phyloP scores from a whole-genome alignment of 2,329 filamentous ascomycete species.

The Mariannaea elegans region DNA sequence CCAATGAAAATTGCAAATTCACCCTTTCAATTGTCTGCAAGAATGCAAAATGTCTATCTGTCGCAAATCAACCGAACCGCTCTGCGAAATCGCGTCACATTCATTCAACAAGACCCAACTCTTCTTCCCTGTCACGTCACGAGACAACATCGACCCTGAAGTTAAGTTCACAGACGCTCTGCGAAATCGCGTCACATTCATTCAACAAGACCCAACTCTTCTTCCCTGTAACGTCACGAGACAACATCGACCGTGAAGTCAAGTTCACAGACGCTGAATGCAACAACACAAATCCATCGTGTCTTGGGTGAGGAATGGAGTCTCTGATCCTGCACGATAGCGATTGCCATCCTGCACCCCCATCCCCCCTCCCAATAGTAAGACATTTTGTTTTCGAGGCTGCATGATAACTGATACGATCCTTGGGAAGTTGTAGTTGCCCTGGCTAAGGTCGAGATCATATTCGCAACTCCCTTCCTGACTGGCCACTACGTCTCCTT shows the following conservation, averaged over 20 bases:
- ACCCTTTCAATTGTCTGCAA: too few relatives aligned
- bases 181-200: conserved; percentile 67
- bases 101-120: conserved; percentile 71
- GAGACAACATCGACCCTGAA: conserved; percentile 75
- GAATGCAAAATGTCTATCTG: too few relatives aligned
- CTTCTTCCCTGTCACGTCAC: conserved; percentile 67
- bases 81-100: conserved; percentile 66
- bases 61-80: conserved; percentile 61
- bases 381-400: too few relatives aligned
- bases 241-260: conserved; percentile 74
- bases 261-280: conserved; percentile 64
- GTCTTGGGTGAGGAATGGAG: conserved; percentile 64
- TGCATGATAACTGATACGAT: too few relatives aligned
- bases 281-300: conserved; percentile 61
- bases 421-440: too few relatives aligned
- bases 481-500: too few relatives aligned
- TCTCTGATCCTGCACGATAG: too few relatives aligned
- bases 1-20: too few relatives aligned
- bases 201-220: conserved; percentile 71
- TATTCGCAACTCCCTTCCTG: too few relatives aligned
- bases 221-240: conserved; percentile 65
- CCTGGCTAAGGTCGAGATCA: too few relatives aligned
- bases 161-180: conserved; percentile 63
- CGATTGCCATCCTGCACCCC: too few relatives aligned
- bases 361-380: too few relatives aligned